Base-by-base conservation (phyloP, 345 rosid species). In the Rhodamnia argentea region DNA sequence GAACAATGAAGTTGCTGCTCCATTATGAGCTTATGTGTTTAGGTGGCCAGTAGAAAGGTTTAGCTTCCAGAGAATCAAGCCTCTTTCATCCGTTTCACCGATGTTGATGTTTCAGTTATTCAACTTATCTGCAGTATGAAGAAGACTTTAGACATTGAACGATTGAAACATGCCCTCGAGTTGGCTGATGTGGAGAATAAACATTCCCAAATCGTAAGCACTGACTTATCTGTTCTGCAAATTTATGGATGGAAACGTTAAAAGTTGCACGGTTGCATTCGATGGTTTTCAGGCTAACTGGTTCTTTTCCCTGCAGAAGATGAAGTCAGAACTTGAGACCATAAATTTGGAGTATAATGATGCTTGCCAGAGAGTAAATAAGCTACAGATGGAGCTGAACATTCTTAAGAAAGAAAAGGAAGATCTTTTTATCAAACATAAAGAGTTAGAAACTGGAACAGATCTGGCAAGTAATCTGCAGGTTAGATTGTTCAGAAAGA, bases 101-200 rank as follows among this genome's bases (percentile, higher is more conserved):
- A 32, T 37, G 13, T 18, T 70, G 37, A 18, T 37, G 24, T 70
- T 70, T 70, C 26, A 70, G 47, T 70, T 32, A 44, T 86, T 86
- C 47, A 60, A 50, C 87, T 85, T 53, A 78, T 74, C 82, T 90
- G 86, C 91, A 94, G 99, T 84, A 74, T 84, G 85, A 92, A 91
- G 86, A 92, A 91, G 91, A 89, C 92, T 86, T 29, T 86, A 82
- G 94, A 93, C 87, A 89, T 93, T 86, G 96, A 93, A 86, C 91
- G 87, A 88, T 92, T 94, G 82, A 89, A 90, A 85, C 85, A 90
- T 85, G 90, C 92, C 83, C 88, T 93, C 40, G 85, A 83, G 84
- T 87, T 58, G 81, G 90, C 89, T 88, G 88, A 87, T 87, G 87
- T 85, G 53, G 85, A 85, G 86, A 93, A 89, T 84, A 88, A 83